A percentile compares a stretch with the other conserved stretches of the same genome.
Evolutionary conservation across 306 rosid species (phyloP).

Genomic region (Quercus wislizeni): DNA sequence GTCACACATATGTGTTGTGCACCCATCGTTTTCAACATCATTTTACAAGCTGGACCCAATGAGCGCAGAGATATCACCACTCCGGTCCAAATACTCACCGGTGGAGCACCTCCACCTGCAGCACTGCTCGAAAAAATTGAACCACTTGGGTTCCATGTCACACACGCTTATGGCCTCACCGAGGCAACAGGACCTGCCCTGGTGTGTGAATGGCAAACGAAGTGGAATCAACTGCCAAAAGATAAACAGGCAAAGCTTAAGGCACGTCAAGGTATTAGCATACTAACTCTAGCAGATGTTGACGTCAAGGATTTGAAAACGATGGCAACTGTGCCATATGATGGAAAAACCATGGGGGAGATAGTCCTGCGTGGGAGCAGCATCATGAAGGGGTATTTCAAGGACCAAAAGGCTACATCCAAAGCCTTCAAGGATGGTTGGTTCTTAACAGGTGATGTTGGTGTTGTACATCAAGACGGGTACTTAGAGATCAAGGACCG

Average conservation of each 20-base stretch:
- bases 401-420: conserved; percentile 45
- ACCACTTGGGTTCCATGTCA: conserved; percentile 68
- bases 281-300: conserved; percentile 56
- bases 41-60: conserved; percentile 44
- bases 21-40: conserved; percentile 67
- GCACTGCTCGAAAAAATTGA: conserved; percentile 53
- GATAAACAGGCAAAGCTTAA: conserved; percentile 51
- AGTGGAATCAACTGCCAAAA: conserved; percentile 54
- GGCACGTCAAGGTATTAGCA: conserved; percentile 79
- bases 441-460: conserved; percentile 86
- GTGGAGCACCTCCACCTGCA: conserved; percentile 88
- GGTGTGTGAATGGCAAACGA: conserved; percentile 82
- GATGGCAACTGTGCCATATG: conserved; percentile 60
- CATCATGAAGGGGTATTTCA: conserved; percentile 83
- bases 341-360: conserved; percentile 82
- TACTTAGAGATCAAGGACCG: conserved; percentile 87
- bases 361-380: conserved; percentile 75
- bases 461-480: conserved; percentile 78
- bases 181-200: conserved; percentile 94
- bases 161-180: conserved; percentile 87
- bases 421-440: conserved; percentile 67
- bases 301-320: conserved; percentile 72
- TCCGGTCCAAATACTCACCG: conserved; percentile 66
- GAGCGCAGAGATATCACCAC: conserved; percentile 24
- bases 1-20: conserved; percentile 99